Conservation (phyloP, 805 yeast species). For the Starmerella geochares region DNA sequence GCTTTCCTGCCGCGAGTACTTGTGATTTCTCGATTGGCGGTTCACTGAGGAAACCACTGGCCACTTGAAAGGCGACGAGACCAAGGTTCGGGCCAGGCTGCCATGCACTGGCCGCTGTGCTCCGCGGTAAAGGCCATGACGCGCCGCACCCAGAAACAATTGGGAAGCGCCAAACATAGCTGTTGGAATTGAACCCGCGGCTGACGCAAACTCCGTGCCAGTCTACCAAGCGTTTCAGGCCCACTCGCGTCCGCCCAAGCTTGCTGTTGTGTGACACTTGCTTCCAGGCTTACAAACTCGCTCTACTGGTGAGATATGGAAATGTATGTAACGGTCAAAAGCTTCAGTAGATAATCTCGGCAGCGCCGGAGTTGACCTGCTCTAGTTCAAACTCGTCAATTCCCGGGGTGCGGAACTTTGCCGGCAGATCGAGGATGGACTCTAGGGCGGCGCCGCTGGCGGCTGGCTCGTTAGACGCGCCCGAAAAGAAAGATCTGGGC, state of each 20-base stretch:
- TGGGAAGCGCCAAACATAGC: background rate
- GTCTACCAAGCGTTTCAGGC: background rate
- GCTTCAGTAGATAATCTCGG: slow-evolving; percentile 43
- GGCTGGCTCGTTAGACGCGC: slow-evolving; percentile 24
- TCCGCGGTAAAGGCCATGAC: background rate
- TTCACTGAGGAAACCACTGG: background rate
- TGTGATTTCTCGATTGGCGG: background rate
- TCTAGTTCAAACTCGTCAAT: slow-evolving; percentile 65
- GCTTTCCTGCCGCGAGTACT: background rate
- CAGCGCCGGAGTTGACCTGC: slow-evolving; percentile 74
- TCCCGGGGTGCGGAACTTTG: slow-evolving; percentile 57
- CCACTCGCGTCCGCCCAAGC: background rate
- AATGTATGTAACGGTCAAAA: background rate
- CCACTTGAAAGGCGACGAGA: background rate
- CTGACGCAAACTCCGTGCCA: background rate
- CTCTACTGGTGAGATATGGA: background rate
- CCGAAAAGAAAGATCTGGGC: slow-evolving; percentile 30
- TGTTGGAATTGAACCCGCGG: background rate
- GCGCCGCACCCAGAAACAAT: background rate
- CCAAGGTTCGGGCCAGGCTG: background rate
- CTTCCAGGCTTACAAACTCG: slow-evolving; percentile 1
- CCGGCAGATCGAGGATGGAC: slow-evolving; percentile 59
- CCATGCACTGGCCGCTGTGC: background rate
- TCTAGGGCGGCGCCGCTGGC: slow-evolving; percentile 26
- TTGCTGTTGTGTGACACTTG: background rate